phyloP scores from a whole-genome alignment of 2,329 filamentous ascomycete species.

The Fonsecaea pedrosoi region DNA sequence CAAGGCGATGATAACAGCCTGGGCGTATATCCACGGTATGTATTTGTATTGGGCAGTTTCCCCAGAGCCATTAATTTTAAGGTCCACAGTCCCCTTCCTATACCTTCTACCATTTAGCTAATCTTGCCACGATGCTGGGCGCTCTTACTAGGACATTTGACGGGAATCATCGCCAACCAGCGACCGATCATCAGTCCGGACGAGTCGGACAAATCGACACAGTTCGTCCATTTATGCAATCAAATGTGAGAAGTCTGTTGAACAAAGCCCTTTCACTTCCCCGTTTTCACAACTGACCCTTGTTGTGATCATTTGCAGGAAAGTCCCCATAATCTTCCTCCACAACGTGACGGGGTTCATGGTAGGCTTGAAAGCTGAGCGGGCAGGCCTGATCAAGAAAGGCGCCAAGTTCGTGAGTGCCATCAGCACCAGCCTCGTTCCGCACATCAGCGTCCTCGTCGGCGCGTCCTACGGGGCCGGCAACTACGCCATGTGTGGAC shows the following conservation, averaged over 20 bases:
- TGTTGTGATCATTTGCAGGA: conserved; percentile 32
- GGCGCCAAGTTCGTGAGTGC: conserved; percentile 56
- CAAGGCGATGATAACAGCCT: conserved; percentile 47
- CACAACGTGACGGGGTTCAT: conserved; percentile 59
- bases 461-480: conserved; percentile 56
- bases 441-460: conserved; percentile 54
- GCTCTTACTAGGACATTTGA: conserved; percentile 41
- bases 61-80: no score
- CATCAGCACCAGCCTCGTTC: conserved; percentile 53
- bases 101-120: neutral
- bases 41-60: neutral
- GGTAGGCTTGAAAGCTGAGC: conserved; percentile 55
- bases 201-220: conserved; percentile 51
- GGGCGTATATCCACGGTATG: conserved; percentile 50
- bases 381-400: conserved; percentile 53
- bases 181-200: conserved; percentile 50
- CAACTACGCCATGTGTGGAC: conserved; percentile 57
- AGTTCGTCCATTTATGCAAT: conserved; percentile 55
- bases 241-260: conserved; percentile 41
- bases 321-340: conserved; percentile 53
- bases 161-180: conserved; percentile 53
- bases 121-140: neutral
- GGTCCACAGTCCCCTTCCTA: no score
- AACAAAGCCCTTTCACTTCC: no score
- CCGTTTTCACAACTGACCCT: no score